phyloP scores from a whole-genome alignment of 805 yeast species.

The Metahyphopichia silvanorum region DNA sequence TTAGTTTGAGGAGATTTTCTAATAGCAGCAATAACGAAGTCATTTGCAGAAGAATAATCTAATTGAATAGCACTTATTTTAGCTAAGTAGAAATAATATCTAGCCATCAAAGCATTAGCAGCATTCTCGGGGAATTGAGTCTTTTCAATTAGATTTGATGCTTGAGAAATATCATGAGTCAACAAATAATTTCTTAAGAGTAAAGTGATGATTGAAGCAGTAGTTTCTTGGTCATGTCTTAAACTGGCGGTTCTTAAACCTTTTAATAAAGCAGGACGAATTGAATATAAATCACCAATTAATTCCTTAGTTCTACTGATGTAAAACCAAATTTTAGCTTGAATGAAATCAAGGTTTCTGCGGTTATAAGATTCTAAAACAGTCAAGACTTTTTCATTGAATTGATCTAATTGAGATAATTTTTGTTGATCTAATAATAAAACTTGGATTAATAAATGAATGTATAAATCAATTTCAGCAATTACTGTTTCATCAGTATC shows the following conservation, averaged over 20 bases:
- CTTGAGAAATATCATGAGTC: slow-evolving; percentile 79
- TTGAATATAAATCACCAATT: slow-evolving; percentile 44
- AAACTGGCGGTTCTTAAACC: slow-evolving; percentile 85
- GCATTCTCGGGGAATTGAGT: slow-evolving; percentile 84
- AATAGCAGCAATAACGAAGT: slow-evolving; percentile 88
- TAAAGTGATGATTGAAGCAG: slow-evolving; percentile 82
- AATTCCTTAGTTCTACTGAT: slow-evolving; percentile 75
- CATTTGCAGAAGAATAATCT: slow-evolving; percentile 87
- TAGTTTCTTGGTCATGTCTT: slow-evolving; percentile 89
- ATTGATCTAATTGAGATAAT: slow-evolving; percentile 45
- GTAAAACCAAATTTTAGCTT: slow-evolving; percentile 93
- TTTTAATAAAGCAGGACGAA: slow-evolving; percentile 67
- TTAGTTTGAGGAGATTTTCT: slow-evolving; percentile 94
- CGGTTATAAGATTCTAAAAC: slow-evolving; percentile 66
- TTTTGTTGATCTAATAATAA: slow-evolving; percentile 64
- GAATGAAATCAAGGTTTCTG: slow-evolving; percentile 79
- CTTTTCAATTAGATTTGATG: slow-evolving; percentile 85
- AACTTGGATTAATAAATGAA: slow-evolving; percentile 76
- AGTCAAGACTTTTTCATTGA: slow-evolving; percentile 51
- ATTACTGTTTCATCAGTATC: slow-evolving; percentile 34
- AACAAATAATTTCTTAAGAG: slow-evolving; percentile 76
- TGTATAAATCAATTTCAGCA: slow-evolving; percentile 78
- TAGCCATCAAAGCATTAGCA: slow-evolving; percentile 82
- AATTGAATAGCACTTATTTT: slow-evolving; percentile 87
- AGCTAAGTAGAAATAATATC: slow-evolving; percentile 90